Percentiles rank a stretch among this genome's conserved stretches.
These are phyloP conservation scores for Thielaviopsis ethacetica DNA, from an alignment of 2,329 filamentous ascomycete species.

Conservation along the genomic window DNA sequence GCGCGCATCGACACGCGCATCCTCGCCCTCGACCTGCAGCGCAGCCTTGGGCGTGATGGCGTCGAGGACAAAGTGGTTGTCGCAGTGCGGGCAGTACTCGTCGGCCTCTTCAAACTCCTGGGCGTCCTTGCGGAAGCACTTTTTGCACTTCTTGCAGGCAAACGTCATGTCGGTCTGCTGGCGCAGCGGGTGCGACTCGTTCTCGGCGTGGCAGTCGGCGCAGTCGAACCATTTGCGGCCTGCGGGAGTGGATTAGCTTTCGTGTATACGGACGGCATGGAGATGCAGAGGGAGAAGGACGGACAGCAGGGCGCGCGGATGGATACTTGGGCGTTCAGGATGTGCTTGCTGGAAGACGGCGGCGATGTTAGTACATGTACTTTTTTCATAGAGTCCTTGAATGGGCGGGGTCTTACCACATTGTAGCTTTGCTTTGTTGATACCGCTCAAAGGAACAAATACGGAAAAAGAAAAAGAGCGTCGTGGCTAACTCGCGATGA, in stretches of 20 bases:
- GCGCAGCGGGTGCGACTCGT: slow-evolving; percentile 57
- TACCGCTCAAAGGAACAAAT: not conserved
- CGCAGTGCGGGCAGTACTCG: slow-evolving; percentile 97
- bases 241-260: slow-evolving; percentile 20
- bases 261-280: not conserved
- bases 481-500: not conserved
- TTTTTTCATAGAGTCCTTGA: not conserved
- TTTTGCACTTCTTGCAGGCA: slow-evolving; percentile 97
- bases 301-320: slow-evolving; percentile 92
- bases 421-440: slow-evolving; percentile 11
- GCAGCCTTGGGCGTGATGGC: slow-evolving; percentile 70
- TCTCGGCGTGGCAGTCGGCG: slow-evolving; percentile 79
- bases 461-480: not conserved
- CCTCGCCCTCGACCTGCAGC: slow-evolving; percentile 79
- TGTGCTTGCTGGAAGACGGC: slow-evolving; percentile 58
- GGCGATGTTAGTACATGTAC: slow-evolving; percentile 9
- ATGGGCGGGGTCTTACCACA: slow-evolving; percentile 23
- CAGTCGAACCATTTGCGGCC: slow-evolving; percentile 98
- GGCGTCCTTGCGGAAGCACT: slow-evolving; percentile 91
- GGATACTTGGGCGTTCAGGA: slow-evolving; percentile 93
- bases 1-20: slow-evolving; percentile 66
- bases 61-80: slow-evolving; percentile 94
- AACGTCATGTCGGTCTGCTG: slow-evolving; percentile 82
- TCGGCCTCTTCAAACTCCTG: slow-evolving; percentile 89
- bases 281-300: slow-evolving; percentile 17